Evolutionary conservation across 495 filamentous ascomycete genomes (phyloP).

Genomic region (Penicillium canescens): DNA sequence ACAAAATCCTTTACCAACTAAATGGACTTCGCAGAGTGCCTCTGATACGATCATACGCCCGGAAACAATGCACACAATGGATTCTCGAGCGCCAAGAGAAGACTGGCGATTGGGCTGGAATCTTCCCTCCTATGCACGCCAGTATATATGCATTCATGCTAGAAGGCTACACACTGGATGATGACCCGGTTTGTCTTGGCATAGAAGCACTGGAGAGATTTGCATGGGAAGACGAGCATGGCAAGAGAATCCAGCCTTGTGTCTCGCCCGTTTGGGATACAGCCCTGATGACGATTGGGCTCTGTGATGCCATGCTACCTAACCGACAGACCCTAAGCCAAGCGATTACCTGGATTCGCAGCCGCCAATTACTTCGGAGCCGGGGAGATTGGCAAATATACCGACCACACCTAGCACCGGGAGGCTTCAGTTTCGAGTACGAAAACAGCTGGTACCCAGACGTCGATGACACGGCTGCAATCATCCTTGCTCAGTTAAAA

Average conservation of each 20-base stretch:
- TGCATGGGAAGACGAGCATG: slow-evolving; percentile 20
- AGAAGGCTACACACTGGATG: slow-evolving; percentile 28
- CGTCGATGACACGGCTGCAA: slow-evolving; percentile 45
- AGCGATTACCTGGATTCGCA: slow-evolving; percentile 25
- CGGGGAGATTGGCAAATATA: slow-evolving; percentile 36
- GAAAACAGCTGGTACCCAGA: slow-evolving; percentile 39
- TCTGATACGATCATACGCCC: slow-evolving; percentile 13
- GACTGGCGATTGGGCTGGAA: slow-evolving; percentile 30
- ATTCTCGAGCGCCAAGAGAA: slow-evolving; percentile 33
- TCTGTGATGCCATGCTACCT: slow-evolving; percentile 21
- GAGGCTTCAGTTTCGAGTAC: slow-evolving; percentile 39
- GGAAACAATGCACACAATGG: slow-evolving; percentile 25
- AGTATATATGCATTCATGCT: slow-evolving; percentile 27
- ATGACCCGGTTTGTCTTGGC: slow-evolving; percentile 9
- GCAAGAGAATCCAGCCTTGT: slow-evolving; percentile 24
- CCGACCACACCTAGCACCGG: slow-evolving; percentile 18
- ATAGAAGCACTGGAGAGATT: slow-evolving; percentile 31
- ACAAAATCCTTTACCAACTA: slow-evolving; percentile 22
- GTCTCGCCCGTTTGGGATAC: slow-evolving; percentile 43
- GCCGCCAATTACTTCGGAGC: slow-evolving; percentile 23
- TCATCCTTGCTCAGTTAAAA: slow-evolving; percentile 31
- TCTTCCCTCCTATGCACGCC: slow-evolving; percentile 32
- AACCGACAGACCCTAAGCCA: slow-evolving; percentile 1
- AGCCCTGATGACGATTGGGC: slow-evolving; percentile 31
- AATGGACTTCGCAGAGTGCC: slow-evolving; percentile 14